These are phyloP conservation scores for Pleurotus tuoliensis DNA, from an alignment of 768 basidiomycete genomes.

Conservation along the genomic window DNA sequence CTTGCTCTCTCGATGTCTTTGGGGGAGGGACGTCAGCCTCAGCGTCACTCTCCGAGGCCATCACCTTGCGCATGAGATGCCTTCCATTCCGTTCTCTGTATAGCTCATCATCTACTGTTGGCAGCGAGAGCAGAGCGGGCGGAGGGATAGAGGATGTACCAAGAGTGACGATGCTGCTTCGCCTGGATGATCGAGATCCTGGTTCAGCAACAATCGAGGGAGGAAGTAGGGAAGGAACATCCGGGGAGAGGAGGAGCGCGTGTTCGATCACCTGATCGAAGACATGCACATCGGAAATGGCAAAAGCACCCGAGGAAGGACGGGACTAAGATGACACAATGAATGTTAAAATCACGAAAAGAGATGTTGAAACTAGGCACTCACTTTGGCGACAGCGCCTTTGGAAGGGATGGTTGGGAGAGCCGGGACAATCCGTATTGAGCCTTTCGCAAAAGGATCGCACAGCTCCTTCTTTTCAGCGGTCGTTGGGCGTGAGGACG, in stretches of 20 bases:
- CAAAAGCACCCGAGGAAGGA: neutral
- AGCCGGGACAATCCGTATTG: neutral
- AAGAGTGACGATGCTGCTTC: neutral
- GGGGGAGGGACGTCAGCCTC: neutral
- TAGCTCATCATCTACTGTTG: neutral
- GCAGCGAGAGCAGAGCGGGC: neutral
- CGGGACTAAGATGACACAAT: neutral
- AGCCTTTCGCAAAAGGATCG: constrained; percentile 1
- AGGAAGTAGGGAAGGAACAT: neutral
- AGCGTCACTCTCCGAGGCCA: neutral
- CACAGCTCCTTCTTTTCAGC: neutral
- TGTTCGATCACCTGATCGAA: no score
- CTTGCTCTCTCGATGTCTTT: neutral
- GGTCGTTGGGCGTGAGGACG: neutral
- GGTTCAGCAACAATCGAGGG: neutral
- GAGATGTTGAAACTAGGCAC: neutral
- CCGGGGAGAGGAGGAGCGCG: neutral
- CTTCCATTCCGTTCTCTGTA: neutral
- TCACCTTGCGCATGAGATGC: neutral
- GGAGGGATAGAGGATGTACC: neutral
- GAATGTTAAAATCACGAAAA: neutral
- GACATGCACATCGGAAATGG: neutral
- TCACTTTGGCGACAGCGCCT: neutral
- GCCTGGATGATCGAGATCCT: neutral
- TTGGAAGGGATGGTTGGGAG: neutral